phyloP scores from a whole-genome alignment of 768 basidiomycete species.

The Leccinum longicurvipes region DNA sequence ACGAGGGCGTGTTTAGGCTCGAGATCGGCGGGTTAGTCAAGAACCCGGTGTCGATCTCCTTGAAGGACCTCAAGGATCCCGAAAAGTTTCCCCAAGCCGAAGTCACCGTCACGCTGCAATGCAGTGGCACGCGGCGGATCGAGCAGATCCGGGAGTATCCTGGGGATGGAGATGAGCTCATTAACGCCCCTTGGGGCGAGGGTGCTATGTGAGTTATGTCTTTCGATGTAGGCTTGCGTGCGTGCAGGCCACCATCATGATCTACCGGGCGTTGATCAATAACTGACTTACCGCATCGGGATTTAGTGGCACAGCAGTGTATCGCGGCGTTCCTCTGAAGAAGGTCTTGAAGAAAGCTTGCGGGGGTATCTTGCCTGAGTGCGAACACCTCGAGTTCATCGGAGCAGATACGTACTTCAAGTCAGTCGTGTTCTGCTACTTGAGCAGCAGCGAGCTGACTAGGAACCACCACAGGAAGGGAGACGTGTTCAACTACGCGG shows the following conservation, averaged over 20 bases:
- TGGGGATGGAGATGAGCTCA: slow-evolving; percentile 52
- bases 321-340: slow-evolving; percentile 51
- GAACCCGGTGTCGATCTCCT: slow-evolving; percentile 38
- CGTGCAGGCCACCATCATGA: neutral
- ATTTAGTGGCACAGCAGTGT: slow-evolving; percentile 47
- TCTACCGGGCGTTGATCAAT: neutral
- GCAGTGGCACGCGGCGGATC: slow-evolving; percentile 50
- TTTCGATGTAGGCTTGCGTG: neutral
- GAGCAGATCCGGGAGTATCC: slow-evolving; percentile 52
- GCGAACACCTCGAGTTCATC: slow-evolving; percentile 52
- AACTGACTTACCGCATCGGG: neutral
- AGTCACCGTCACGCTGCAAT: slow-evolving; percentile 53
- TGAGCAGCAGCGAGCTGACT: neutral
- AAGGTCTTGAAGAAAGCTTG: slow-evolving; percentile 52
- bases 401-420: slow-evolving; percentile 59
- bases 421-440: slow-evolving; percentile 23
- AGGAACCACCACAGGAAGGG: slow-evolving; percentile 31
- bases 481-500: slow-evolving; percentile 41
- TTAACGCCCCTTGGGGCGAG: slow-evolving; percentile 51
- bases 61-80: slow-evolving; percentile 49
- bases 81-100: slow-evolving; percentile 33
- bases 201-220: slow-evolving; percentile 43
- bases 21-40: slow-evolving; percentile 53
- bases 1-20: slow-evolving; percentile 45
- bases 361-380: slow-evolving; percentile 46